Evolutionary conservation across 768 basidiomycete genomes (phyloP).

Genomic region (Lactarius tabidus): DNA sequence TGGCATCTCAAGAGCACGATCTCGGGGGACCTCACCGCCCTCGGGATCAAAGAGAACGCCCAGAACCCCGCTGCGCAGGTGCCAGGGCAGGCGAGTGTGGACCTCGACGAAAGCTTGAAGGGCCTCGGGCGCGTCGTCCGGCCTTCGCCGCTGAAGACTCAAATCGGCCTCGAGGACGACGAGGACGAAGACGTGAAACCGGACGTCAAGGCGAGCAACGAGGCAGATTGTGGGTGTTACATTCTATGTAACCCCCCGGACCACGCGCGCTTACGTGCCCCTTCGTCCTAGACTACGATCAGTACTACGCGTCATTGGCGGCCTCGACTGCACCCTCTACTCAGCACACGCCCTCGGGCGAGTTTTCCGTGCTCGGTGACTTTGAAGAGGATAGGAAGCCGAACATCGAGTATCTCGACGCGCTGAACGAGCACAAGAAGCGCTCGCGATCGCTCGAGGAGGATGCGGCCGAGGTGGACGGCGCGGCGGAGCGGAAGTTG

Average conservation of each 20-base stretch:
- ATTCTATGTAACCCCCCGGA: neutral
- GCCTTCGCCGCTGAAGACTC: slow-evolving; percentile 40
- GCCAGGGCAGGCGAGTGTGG: slow-evolving; percentile 24
- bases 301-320: slow-evolving; percentile 76
- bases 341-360: slow-evolving; percentile 51
- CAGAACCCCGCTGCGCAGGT: slow-evolving; percentile 37
- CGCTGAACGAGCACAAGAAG: slow-evolving; percentile 68
- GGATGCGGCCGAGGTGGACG: slow-evolving; percentile 26
- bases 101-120: slow-evolving; percentile 60
- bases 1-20: slow-evolving; percentile 98
- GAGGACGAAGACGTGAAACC: slow-evolving; percentile 44
- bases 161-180: slow-evolving; percentile 29
- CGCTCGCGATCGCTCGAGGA: slow-evolving; percentile 62
- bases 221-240: slow-evolving; percentile 58
- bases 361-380: slow-evolving; percentile 48
- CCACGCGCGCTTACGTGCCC: neutral
- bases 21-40: slow-evolving; percentile 83
- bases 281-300: slow-evolving; percentile 73
- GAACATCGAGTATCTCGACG: slow-evolving; percentile 60
- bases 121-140: slow-evolving; percentile 46
- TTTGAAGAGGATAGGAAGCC: slow-evolving; percentile 69
- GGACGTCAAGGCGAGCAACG: slow-evolving; percentile 41
- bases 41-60: slow-evolving; percentile 74
- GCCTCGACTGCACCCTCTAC: slow-evolving; percentile 57
- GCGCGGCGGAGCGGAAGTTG: slow-evolving; percentile 25